These are phyloP conservation scores for Didymella glomerata DNA, from an alignment of 2,329 filamentous ascomycete species.

Conservation along the genomic window DNA sequence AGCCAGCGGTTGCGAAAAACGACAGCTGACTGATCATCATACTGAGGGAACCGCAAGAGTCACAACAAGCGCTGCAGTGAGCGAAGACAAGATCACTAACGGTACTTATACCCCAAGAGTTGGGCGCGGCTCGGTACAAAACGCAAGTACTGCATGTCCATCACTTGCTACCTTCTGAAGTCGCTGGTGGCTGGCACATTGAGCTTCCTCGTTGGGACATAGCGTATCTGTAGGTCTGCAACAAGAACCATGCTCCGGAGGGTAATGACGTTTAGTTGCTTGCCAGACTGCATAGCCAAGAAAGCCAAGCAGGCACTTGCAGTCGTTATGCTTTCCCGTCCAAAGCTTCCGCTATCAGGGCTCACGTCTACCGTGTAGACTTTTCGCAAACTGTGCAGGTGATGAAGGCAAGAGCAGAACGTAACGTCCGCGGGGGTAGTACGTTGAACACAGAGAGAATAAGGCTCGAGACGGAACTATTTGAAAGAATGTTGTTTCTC, in stretches of 20 bases:
- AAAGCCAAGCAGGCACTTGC: constrained; percentile 24
- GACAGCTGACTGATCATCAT: constrained; percentile 24
- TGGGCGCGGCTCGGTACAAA: not conserved
- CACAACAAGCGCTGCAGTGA: not conserved
- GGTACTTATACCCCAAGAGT: constrained; percentile 7
- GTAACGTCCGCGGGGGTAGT: not conserved
- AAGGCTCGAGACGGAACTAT: not conserved
- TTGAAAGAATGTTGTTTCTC: not conserved
- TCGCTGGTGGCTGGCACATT: constrained; percentile 1
- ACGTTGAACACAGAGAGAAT: too few relatives aligned
- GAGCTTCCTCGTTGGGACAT: constrained; percentile 40
- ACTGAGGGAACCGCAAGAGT: not conserved
- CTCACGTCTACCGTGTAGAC: not conserved
- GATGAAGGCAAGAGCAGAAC: not conserved
- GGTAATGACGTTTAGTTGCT: constrained; percentile 30
- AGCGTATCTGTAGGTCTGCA: constrained; percentile 25
- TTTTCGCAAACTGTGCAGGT: not conserved
- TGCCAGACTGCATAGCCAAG: constrained; percentile 32
- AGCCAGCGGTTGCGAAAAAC: constrained; percentile 27
- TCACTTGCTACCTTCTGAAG: not conserved
- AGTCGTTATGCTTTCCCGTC: constrained; percentile 7
- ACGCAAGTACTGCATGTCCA: constrained; percentile 2
- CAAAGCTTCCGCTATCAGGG: constrained; percentile 1
- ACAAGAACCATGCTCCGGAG: constrained; percentile 17
- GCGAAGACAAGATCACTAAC: not conserved